Evolutionary conservation across 179 eudicot genomes (phyloP), one percentile per base, ranked within the genome.

Genomic region (Drosera spatulata): DNA sequence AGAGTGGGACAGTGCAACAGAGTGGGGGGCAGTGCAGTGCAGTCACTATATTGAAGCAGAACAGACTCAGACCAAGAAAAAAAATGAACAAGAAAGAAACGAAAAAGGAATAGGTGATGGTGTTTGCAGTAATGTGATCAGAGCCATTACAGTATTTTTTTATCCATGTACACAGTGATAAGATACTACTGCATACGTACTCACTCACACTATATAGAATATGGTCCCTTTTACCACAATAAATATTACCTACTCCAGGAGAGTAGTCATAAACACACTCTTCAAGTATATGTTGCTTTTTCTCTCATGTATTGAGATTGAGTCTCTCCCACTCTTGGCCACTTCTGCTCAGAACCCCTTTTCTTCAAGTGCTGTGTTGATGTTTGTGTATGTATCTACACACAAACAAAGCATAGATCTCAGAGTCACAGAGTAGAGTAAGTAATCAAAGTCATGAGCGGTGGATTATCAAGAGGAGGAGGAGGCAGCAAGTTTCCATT

Each of bases 401-500:
- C 33, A 22, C 1, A 22, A 22, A 22, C 33, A 22, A 22, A 22
- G 33, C 33, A 22, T 22, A 22, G 33, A 22, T 22, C 33, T 22
- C 33, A 22, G 33, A 22, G 33, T 22, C 33, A 22, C 33, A 22
- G 40, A 54, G 4, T 7, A 54, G 10, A 0, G 4, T 22, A 22
- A 22, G 33, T 22, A 22, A 7, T 56, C 9, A 39, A 56, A 22
- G 39, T 22, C 15, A 41, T 39, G 53, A 2, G 62, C 46, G 5
- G 67, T 66, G 45, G 45, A 43, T 43, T 7, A 33, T 22, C 33
- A 22, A 22, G 33, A 22, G 33, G 33, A 22, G 33, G 33, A 22
- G 33, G 33, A 22, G 67, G 79, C 53, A 74, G 33, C 61, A 82
- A 77, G 70, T 85, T 69, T 49, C 98, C 95, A 3, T 91, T 91